Evolutionary conservation across 2,329 filamentous ascomycete species (phyloP).

Genomic region (Gyromitra esculenta): DNA sequence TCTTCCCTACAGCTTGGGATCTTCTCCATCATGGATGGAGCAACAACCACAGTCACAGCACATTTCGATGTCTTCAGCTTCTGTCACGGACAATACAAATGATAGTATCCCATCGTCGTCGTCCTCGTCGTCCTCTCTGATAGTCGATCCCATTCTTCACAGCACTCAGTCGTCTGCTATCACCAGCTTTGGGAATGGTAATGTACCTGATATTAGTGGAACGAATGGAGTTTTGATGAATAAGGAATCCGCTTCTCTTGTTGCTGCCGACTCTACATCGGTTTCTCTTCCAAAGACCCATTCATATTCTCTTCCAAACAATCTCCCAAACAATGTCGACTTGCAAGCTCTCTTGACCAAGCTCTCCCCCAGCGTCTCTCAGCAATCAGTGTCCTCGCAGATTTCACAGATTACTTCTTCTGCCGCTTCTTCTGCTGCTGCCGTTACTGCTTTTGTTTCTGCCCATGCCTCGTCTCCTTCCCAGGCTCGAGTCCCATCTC

Average conservation of each 20-base stretch:
- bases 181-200: slow-evolving; percentile 52
- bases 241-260: slow-evolving; percentile 47
- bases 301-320: slow-evolving; percentile 52
- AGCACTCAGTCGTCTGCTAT: slow-evolving; percentile 32
- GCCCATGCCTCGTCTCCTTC: slow-evolving; percentile 48
- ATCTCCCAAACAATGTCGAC: slow-evolving; percentile 55
- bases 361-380: slow-evolving; percentile 52
- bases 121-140: slow-evolving; percentile 43
- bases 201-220: slow-evolving; percentile 54
- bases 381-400: slow-evolving; percentile 49
- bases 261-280: slow-evolving; percentile 45
- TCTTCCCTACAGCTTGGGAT: slow-evolving; percentile 39
- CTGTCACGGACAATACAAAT: slow-evolving; percentile 51
- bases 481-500: slow-evolving; percentile 49
- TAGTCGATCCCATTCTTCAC: slow-evolving; percentile 39
- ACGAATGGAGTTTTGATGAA: slow-evolving; percentile 53
- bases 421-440: slow-evolving; percentile 40
- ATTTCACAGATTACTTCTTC: slow-evolving; percentile 45
- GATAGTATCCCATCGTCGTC: slow-evolving; percentile 50
- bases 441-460: slow-evolving; percentile 34
- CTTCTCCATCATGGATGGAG: slow-evolving; percentile 45
- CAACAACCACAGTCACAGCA: slow-evolving; percentile 51
- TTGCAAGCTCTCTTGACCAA: slow-evolving; percentile 56
- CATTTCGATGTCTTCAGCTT: slow-evolving; percentile 45
- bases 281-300: slow-evolving; percentile 48